phyloP scores from a whole-genome alignment of 73 alveolate genomes.

The Paramecium octaurelia region DNA sequence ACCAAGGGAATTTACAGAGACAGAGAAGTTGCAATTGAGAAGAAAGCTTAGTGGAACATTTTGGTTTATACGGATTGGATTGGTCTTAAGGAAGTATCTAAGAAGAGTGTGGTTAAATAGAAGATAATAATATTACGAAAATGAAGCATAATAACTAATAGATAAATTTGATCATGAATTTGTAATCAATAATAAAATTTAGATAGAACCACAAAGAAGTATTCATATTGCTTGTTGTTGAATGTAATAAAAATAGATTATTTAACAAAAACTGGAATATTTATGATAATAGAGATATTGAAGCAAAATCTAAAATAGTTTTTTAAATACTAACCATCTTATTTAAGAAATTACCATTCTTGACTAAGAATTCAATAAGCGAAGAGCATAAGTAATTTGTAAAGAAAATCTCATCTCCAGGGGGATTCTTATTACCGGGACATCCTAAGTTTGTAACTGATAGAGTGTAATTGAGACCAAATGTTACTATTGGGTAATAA shows the following conservation, averaged over 20 bases:
- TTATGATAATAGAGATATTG: neutral
- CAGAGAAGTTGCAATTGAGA: neutral
- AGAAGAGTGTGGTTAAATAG: neutral
- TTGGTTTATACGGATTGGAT: neutral
- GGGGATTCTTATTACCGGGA: slow-evolving; percentile 2
- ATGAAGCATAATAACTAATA: neutral
- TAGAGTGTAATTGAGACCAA: neutral
- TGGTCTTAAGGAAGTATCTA: neutral
- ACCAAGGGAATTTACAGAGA: neutral
- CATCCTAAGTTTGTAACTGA: slow-evolving; percentile 1
- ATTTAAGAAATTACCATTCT: neutral
- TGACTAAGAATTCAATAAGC: neutral
- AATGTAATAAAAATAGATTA: neutral
- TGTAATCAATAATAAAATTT: neutral
- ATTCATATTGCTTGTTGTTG: neutral
- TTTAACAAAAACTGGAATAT: neutral
- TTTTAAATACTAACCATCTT: neutral
- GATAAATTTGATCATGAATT: neutral
- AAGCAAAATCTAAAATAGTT: neutral
- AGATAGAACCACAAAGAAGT: neutral
- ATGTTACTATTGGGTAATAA: neutral
- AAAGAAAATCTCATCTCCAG: neutral
- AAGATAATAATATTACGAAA: neutral
- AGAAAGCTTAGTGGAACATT: neutral
- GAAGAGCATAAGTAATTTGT: neutral